Percentiles rank a stretch among this genome's conserved stretches.
Evolutionary conservation across 192 early-diverging fungal species (phyloP).

Genomic region (Borealophlyctis nickersoniae): DNA sequence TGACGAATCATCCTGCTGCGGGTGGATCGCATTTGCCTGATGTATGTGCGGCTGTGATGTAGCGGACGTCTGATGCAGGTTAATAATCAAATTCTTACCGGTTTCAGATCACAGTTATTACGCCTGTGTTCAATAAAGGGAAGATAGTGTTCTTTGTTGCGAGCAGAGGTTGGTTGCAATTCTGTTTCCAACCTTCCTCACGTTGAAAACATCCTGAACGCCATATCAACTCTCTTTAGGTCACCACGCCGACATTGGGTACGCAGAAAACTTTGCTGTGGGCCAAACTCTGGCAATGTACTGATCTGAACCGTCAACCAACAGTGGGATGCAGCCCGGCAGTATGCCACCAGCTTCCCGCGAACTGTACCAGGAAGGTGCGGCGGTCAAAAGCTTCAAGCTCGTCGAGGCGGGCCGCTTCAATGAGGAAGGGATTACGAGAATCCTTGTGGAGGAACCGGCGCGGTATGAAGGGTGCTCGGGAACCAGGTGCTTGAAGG

Average conservation of each 20-base stretch:
- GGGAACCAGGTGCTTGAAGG: constrained; percentile 83
- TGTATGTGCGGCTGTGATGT: constrained; percentile 16
- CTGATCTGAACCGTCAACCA: not conserved
- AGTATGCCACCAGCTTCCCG: constrained; percentile 90
- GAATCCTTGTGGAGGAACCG: constrained; percentile 75
- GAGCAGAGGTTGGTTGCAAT: constrained; percentile 52
- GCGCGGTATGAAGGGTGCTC: constrained; percentile 79
- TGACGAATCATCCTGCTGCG: constrained; percentile 94
- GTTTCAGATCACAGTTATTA: constrained; percentile 89
- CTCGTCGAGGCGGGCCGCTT: constrained; percentile 80
- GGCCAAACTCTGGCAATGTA: constrained; percentile 2
- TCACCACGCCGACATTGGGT: constrained; percentile 93
- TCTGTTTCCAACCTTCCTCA: constrained; percentile 21
- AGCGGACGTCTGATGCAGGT: not conserved
- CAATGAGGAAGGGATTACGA: constrained; percentile 77
- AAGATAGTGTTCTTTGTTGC: constrained; percentile 92
- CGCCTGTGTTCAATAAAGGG: constrained; percentile 82
- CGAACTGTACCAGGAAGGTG: constrained; percentile 93
- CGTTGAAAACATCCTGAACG: constrained; percentile 26
- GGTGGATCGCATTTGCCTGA: constrained; percentile 90
- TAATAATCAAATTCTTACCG: not conserved
- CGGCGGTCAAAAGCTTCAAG: constrained; percentile 83
- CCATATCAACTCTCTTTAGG: too few species aligned
- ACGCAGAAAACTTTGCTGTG: constrained; percentile 43
- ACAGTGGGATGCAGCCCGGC: constrained; percentile 41